Conservation (phyloP, 1,284 basidiomycete genomes). For the Afroboletus lepidellus region DNA sequence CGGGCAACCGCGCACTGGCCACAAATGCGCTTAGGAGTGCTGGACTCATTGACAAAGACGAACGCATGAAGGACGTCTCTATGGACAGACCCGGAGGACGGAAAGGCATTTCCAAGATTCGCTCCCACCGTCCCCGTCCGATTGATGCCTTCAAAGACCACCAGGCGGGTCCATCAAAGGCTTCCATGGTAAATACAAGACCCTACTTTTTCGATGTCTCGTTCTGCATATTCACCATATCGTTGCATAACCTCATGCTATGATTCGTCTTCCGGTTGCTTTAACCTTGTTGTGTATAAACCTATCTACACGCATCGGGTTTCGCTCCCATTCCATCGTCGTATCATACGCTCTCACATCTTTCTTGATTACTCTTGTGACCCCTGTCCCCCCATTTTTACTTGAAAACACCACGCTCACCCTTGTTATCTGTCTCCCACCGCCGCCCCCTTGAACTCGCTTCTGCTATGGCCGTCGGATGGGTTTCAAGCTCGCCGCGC, state of each 20-base stretch:
- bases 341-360: slow-evolving; percentile 8
- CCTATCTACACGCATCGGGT: slow-evolving; percentile 18
- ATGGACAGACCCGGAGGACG: slow-evolving; percentile 63
- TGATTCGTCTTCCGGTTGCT: slow-evolving; percentile 11
- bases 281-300: slow-evolving; percentile 16
- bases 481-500: slow-evolving; percentile 33
- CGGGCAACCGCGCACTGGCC: slow-evolving; percentile 56
- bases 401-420: slow-evolving; percentile 44
- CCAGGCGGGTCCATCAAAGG: slow-evolving; percentile 43
- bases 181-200: slow-evolving; percentile 65
- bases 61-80: slow-evolving; percentile 64
- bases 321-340: slow-evolving; percentile 11
- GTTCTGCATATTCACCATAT: slow-evolving; percentile 28
- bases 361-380: slow-evolving; percentile 18
- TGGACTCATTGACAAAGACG: slow-evolving; percentile 71
- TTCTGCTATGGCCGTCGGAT: slow-evolving; percentile 18
- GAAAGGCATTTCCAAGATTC: slow-evolving; percentile 59
- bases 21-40: slow-evolving; percentile 60
- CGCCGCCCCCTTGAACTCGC: slow-evolving; percentile 27
- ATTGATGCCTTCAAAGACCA: slow-evolving; percentile 59
- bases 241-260: slow-evolving; percentile 24
- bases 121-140: slow-evolving; percentile 56
- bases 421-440: slow-evolving; percentile 30
- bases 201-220: slow-evolving; percentile 27
- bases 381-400: slow-evolving; percentile 31